These are phyloP conservation scores for Avena atlantica DNA, from an alignment of 176 grass and related monocot genomes.

Conservation along the genomic window DNA sequence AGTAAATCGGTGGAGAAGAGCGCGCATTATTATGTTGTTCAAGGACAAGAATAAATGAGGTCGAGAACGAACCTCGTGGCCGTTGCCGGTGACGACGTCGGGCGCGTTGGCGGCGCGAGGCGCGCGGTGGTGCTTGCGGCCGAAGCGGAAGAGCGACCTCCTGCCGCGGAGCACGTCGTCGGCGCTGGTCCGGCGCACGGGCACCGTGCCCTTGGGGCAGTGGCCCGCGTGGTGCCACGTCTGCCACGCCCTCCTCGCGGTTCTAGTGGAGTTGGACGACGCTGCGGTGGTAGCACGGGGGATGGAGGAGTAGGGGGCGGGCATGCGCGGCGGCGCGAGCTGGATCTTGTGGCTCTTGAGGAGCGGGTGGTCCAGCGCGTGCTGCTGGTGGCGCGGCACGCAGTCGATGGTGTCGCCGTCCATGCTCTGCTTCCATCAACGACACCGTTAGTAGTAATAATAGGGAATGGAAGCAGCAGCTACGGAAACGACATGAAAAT, in stretches of 20 bases:
- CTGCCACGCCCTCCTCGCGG: slow-evolving; percentile 60
- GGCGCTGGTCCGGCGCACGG: slow-evolving; percentile 69
- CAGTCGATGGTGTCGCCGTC: slow-evolving; percentile 97
- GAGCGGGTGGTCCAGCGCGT: slow-evolving; percentile 72
- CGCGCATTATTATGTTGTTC: too few species aligned
- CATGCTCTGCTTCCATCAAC: slow-evolving; percentile 38
- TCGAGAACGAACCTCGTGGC: slow-evolving; percentile 68
- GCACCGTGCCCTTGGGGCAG: slow-evolving; percentile 77
- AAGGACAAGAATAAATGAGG: background rate
- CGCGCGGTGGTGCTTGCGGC: slow-evolving; percentile 55
- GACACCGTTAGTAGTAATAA: background rate
- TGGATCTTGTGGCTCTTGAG: slow-evolving; percentile 77
- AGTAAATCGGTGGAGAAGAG: background rate
- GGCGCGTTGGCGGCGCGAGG: slow-evolving; percentile 56
- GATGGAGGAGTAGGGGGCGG: background rate
- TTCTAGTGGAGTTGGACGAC: background rate
- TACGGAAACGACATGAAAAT: background rate
- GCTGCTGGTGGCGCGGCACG: slow-evolving; percentile 71
- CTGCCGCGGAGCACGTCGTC: slow-evolving; percentile 72
- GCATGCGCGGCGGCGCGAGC: slow-evolving; percentile 35
- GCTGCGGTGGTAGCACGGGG: background rate
- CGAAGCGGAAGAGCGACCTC: slow-evolving; percentile 74
- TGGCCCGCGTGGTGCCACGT: slow-evolving; percentile 79
- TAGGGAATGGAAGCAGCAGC: background rate
- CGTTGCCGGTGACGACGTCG: slow-evolving; percentile 87